These are phyloP conservation scores for Puccinia triticina DNA, from an alignment of 1,284 basidiomycete species.

Conservation along the genomic window DNA sequence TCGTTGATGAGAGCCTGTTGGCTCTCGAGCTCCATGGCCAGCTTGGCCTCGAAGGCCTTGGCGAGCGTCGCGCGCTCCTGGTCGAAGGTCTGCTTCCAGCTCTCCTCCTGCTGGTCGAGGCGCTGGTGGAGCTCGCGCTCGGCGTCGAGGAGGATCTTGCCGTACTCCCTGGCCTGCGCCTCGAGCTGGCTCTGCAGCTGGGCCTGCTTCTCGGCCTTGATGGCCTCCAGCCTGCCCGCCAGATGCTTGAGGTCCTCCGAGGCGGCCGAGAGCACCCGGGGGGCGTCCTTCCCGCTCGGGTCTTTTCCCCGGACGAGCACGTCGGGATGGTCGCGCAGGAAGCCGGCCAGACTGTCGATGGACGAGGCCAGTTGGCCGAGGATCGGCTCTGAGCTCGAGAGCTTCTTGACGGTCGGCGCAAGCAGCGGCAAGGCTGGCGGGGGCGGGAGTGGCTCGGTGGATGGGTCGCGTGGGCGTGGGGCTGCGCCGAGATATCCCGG, in stretches of 20 bases:
- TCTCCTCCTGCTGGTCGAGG: constrained; percentile 81
- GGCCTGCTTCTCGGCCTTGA: constrained; percentile 77
- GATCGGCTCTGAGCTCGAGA: constrained; percentile 79
- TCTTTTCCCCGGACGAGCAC: constrained; percentile 60
- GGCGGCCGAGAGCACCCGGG: constrained; percentile 68
- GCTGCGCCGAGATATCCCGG: constrained; percentile 75
- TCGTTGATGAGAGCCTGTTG: constrained; percentile 94
- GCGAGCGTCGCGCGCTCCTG: constrained; percentile 76
- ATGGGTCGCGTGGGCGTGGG: constrained; percentile 55
- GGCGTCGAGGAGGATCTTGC: constrained; percentile 75
- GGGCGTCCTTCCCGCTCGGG: constrained; percentile 63
- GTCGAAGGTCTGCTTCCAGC: constrained; percentile 80
- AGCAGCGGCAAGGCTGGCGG: constrained; percentile 72
- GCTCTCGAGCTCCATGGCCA: constrained; percentile 80
- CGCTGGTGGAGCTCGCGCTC: constrained; percentile 83
- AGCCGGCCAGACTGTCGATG: constrained; percentile 87
- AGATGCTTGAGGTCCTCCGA: constrained; percentile 82
- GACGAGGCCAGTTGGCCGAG: constrained; percentile 87
- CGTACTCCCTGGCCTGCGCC: constrained; percentile 81
- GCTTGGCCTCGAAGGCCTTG: constrained; percentile 79
- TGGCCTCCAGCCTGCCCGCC: constrained; percentile 74
- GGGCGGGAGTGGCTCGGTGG: constrained; percentile 59
- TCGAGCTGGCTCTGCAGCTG: constrained; percentile 78
- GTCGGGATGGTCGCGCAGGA: constrained; percentile 74
- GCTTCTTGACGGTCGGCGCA: constrained; percentile 76